Base-by-base conservation (phyloP, 2,329 filamentous ascomycete species). In the Dactylellina haptotyla region DNA sequence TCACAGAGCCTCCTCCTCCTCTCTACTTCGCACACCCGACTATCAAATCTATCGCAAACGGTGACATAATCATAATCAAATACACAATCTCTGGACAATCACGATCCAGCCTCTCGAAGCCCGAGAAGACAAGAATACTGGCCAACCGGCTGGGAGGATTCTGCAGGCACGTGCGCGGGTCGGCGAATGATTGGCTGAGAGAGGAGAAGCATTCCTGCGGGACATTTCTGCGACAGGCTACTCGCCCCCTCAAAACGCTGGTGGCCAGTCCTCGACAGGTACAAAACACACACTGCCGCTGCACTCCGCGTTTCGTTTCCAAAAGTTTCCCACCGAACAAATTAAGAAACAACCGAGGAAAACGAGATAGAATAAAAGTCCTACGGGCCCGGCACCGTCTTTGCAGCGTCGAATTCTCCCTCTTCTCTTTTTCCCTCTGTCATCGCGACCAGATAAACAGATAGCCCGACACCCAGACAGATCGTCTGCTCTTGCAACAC, bases 191-290 rank as follows among this genome's bases (percentile, higher is more conserved):
- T 51, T 45, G 46, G 14, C 14, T 51, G 46, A 10, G 20, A 30
- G 26, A 26, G 20, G 32, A 37, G 4, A 8, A 25, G 26, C 23
- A 32, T 32, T 32, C 28, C 26, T 30, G 26, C 28, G 26, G 25
- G 23, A 32, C 43, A 34, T 34, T 34, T 53, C 48, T 53, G 48
- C 48, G 48, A 53, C 48, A 53, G 28, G 23, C 28, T 16, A 9
- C n/a, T 26, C 6, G 20, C 50, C 23, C 50, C 50, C 32, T 54
- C 50, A n/a, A 50, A 50, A 50, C 45, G 23, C 45, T n/a, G 50
- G 30, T 54, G 30, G 30, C 18, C 50, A 18, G 28, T 16, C 14
- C 26, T 14, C 10, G 26, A 34, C 26, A 18, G 12, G 23, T 54
- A 25, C 50, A 37, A 54, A 54, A 54, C 50, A 14, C 8, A 20